Evolutionary conservation across 2,329 filamentous ascomycete species (phyloP), one percentile per base, ranked within the genome.

Genomic region (Claviceps sorghi): DNA sequence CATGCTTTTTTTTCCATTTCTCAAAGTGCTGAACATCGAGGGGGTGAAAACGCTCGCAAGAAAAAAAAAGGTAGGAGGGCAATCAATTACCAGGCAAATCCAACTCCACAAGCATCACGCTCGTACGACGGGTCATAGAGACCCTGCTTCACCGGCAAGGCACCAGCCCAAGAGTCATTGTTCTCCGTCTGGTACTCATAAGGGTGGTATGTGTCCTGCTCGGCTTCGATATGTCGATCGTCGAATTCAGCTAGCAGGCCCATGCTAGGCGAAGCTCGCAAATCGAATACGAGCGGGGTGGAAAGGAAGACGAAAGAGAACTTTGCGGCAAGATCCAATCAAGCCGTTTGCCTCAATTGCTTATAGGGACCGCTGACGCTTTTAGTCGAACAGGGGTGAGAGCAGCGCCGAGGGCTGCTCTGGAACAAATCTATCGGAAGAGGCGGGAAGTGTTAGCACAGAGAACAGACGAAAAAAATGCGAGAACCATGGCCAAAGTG

Each of bases 21-120:
- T 21, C 11, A 34, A 9, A 17, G 10, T 43, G 22, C 11, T n/a
- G 17, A 11, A 7, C 5, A 26, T 40, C 15, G 19, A n/a, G n/a
- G n/a, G n/a, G n/a, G n/a, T n/a, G n/a, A n/a, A n/a, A n/a, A n/a
- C n/a, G n/a, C n/a, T n/a, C n/a, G n/a, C n/a, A n/a, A n/a, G n/a
- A n/a, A n/a, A n/a, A n/a, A n/a, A n/a, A n/a, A n/a, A n/a, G 4
- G 15, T 2, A 3, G 17, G 2, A n/a, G 44, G n/a, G 19, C 5
- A 11, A n/a, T 10, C n/a, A n/a, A 63, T 82, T 77, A 94, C 88
- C 91, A 95, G 71, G 91, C 88, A 72, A 98, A 98, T 69, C 93
- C 93, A 65, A 98, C 93, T 86, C 93, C 93, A 67, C 93, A 98
- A 61, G 93, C 90, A 90, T 98, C 93, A 72, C 97, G 97, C 74